Evolutionary conservation across 257 asterid species (phyloP).

Genomic region (Fraxinus americana): DNA sequence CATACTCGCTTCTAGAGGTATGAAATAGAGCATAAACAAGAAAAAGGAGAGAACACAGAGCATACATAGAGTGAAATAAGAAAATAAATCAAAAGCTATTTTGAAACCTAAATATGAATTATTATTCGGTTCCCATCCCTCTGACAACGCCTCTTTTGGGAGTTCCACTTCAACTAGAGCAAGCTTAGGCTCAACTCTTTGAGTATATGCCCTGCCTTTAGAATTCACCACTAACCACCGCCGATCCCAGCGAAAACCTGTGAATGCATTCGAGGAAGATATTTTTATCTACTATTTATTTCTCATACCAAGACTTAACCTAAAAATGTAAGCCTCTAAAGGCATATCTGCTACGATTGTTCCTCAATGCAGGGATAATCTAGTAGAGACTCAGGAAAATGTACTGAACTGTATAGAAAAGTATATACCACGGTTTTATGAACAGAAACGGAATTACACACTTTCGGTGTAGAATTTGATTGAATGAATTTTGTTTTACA

Average conservation of each 20-base stretch:
- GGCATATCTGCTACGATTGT: background rate
- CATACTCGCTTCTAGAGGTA: too few relatives aligned
- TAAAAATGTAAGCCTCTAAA: background rate
- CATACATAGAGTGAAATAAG: background rate
- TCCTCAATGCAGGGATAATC: background rate
- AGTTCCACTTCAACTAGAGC: conserved; percentile 60
- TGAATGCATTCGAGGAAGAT: background rate
- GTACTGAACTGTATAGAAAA: too few relatives aligned
- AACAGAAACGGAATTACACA: too few relatives aligned
- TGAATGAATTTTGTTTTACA: too few relatives aligned
- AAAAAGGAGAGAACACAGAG: background rate
- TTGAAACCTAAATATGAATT: conserved; percentile 45
- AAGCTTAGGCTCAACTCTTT: conserved; percentile 73
- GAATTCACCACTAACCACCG: conserved; percentile 74
- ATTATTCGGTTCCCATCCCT: conserved; percentile 37
- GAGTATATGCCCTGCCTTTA: conserved; percentile 67
- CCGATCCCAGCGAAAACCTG: conserved; percentile 91
- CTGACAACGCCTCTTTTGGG: conserved; percentile 58
- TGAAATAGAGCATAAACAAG: too few relatives aligned
- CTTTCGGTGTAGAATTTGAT: too few relatives aligned
- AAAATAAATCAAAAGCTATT: background rate
- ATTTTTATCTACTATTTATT: background rate
- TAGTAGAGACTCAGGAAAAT: too few relatives aligned
- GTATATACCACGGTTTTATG: too few relatives aligned
- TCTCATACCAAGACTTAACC: background rate